Conservation (phyloP, 768 basidiomycete genomes). For the Tubosaeta brunneosetosa region DNA sequence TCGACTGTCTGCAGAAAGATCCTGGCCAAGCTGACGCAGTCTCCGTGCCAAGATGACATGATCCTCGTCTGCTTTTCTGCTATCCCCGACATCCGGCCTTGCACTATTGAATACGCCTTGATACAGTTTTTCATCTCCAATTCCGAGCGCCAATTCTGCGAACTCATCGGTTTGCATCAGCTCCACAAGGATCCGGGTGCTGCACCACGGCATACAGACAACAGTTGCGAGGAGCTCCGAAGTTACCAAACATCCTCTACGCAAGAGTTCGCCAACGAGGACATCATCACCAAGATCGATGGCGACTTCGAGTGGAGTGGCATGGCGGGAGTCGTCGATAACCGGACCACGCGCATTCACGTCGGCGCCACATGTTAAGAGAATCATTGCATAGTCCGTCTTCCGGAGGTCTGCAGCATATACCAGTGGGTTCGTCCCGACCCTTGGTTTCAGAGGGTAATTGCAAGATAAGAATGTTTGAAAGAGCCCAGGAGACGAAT, state of each 20-base stretch:
- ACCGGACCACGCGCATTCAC: background rate
- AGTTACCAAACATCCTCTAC: background rate
- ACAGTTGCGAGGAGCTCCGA: background rate
- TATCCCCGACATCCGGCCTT: no score
- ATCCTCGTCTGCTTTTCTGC: no score
- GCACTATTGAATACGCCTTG: no score
- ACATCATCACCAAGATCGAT: no score
- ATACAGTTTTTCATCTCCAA: no score
- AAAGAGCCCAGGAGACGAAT: background rate
- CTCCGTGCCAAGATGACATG: no score
- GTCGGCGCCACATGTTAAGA: background rate
- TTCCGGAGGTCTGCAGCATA: slow-evolving; percentile 7
- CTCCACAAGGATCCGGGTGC: background rate
- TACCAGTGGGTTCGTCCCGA: slow-evolving; percentile 7
- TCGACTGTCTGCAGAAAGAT: background rate
- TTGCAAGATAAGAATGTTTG: background rate
- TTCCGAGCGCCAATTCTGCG: no score
- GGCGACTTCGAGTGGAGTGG: background rate
- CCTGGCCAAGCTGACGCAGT: no score
- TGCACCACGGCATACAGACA: slow-evolving; percentile 3
- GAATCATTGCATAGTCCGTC: background rate
- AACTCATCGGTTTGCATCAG: no score
- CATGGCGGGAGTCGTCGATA: background rate
- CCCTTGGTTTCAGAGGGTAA: background rate
- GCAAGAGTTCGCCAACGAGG: no score